Evolutionary conservation across 805 yeast genomes (phyloP).

Genomic region (Lipomyces lipofer): DNA sequence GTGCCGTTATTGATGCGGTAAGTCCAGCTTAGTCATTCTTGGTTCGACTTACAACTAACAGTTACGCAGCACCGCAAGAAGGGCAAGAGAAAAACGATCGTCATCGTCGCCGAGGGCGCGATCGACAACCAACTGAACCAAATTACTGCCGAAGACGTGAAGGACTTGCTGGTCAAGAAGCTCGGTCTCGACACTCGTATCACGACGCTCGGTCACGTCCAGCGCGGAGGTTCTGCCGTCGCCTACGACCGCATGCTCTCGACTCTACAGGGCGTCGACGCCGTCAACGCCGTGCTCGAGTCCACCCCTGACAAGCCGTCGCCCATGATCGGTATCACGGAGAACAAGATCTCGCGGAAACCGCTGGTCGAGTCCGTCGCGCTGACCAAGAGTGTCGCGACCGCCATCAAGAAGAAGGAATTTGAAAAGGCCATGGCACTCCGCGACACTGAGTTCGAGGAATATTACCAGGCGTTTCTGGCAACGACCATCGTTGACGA

Average conservation of each 20-base stretch:
- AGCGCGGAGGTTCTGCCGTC: slow-evolving; percentile 98
- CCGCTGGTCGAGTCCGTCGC: slow-evolving; percentile 89
- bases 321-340: slow-evolving; percentile 88
- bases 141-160: slow-evolving; percentile 76
- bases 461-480: slow-evolving; percentile 70
- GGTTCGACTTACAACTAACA: background rate
- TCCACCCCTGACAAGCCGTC: slow-evolving; percentile 89
- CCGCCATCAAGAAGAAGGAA: slow-evolving; percentile 74
- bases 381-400: slow-evolving; percentile 85
- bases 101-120: slow-evolving; percentile 98
- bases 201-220: slow-evolving; percentile 95
- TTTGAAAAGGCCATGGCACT: slow-evolving; percentile 84
- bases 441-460: slow-evolving; percentile 86
- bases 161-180: slow-evolving; percentile 69
- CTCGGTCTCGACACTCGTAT: slow-evolving; percentile 92
- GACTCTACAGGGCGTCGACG: slow-evolving; percentile 96
- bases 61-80: slow-evolving; percentile 67
- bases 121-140: slow-evolving; percentile 77
- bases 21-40: background rate
- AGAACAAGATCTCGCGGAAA: slow-evolving; percentile 80
- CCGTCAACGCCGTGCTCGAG: slow-evolving; percentile 88
- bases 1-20: slow-evolving; percentile 54
- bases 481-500: slow-evolving; percentile 69
- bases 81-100: slow-evolving; percentile 93
- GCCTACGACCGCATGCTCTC: slow-evolving; percentile 91